Conservation (phyloP, 2,329 filamentous ascomycete species). For the Fonsecaea nubica region DNA sequence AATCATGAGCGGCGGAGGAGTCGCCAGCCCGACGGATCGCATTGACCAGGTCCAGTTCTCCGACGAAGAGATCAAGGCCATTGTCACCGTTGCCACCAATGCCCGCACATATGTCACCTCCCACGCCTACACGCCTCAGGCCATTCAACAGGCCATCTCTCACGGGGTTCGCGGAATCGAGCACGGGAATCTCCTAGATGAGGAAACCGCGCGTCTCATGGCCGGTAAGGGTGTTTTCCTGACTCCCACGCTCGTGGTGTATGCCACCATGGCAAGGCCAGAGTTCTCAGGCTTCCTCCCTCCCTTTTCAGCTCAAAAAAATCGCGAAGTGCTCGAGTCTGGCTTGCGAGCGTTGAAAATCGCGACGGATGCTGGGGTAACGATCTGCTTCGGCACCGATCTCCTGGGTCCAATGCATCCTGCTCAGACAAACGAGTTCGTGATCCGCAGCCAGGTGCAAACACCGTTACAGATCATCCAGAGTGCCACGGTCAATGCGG, state of each 20-base stretch:
- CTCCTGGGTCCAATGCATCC: conserved; percentile 58
- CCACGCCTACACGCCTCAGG: conserved; percentile 64
- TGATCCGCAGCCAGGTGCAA: conserved; percentile 47
- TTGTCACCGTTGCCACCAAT: conserved; percentile 58
- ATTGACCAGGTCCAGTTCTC: conserved; percentile 64
- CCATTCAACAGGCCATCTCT: conserved; percentile 55
- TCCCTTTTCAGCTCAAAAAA: conserved; percentile 56
- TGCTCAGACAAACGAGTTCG: conserved; percentile 59
- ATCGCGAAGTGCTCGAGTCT: conserved; percentile 55
- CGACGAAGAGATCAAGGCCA: conserved; percentile 62
- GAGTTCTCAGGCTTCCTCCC: conserved; percentile 47
- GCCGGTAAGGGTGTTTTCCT: conserved; percentile 56
- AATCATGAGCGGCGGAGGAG: conserved; percentile 66
- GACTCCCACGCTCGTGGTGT: conserved; percentile 62
- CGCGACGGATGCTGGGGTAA: conserved; percentile 59
- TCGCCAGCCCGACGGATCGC: conserved; percentile 62
- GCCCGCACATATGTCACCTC: conserved; percentile 62
- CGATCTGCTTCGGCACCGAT: conserved; percentile 63
- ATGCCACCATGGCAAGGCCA: conserved; percentile 42
- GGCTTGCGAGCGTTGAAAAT: conserved; percentile 58
- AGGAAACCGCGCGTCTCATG: conserved; percentile 58
- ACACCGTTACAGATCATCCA: neutral
- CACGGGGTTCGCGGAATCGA: conserved; percentile 61
- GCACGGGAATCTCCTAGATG: conserved; percentile 57
- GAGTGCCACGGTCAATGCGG: neutral